Percentiles rank a stretch among this genome's conserved stretches.
These are phyloP conservation scores for Lipomyces mesembrius DNA, from an alignment of 805 yeast genomes.

Conservation along the genomic window DNA sequence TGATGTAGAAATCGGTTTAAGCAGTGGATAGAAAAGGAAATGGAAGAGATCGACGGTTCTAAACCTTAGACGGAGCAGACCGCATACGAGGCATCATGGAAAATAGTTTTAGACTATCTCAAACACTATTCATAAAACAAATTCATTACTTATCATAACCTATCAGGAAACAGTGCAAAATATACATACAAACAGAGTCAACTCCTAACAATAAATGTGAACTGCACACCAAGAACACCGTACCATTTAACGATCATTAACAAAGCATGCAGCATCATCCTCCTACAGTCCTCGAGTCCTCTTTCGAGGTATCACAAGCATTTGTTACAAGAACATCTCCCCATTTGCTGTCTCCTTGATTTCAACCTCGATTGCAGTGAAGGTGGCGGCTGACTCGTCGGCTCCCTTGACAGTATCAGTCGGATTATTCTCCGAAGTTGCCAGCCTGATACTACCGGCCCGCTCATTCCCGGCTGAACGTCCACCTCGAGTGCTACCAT, in stretches of 20 bases:
- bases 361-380: background rate
- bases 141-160: background rate
- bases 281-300: background rate
- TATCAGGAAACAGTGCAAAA: background rate
- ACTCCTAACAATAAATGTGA: background rate
- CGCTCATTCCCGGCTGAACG: background rate
- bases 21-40: conserved; percentile 27
- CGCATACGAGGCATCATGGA: background rate
- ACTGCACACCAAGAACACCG: background rate
- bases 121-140: background rate
- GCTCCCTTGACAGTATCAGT: background rate
- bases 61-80: background rate
- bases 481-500: background rate
- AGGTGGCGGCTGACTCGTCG: background rate
- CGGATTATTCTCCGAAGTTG: background rate
- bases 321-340: background rate
- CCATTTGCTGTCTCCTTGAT: background rate
- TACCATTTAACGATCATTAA: background rate
- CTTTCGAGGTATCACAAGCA: background rate
- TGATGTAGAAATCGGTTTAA: conserved; percentile 11
- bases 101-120: background rate
- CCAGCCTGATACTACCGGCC: background rate
- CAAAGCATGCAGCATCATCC: background rate
- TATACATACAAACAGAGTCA: background rate
- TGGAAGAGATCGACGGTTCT: conserved; percentile 11